Base-by-base conservation (phyloP, 1,284 basidiomycete species). In the Malassezia yamatoensis region DNA sequence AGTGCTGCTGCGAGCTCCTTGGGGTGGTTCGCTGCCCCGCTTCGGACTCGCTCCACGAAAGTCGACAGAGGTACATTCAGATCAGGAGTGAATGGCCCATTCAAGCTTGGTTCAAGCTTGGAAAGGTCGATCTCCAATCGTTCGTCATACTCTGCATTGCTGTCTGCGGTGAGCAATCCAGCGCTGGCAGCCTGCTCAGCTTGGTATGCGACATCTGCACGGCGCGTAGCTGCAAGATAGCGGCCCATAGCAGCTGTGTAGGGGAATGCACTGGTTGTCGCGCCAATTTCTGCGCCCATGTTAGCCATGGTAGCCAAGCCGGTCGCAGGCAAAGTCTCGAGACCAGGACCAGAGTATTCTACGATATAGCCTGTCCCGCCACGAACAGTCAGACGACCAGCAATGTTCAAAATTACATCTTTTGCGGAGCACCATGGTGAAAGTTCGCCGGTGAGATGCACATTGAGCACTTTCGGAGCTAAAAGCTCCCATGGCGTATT, bases 271-370 rank as follows among this genome's bases (percentile, higher is more conserved):
- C 90, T 93, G 0, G 94, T 96, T 2, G 94, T 99, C 7, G 94
- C 94, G 44, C 94, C 94, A 24, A 98, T 90, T 79, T 99, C 94
- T 20, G 94, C 94, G 58, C 94, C 94, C 94, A 98, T 99, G 78
- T 96, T 96, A 54, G 88, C 86, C 60, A 96, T 87, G 5, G 90
- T 96, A 0, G 91, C 90, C 49, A 96, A 67, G 80, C 88, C 91
- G 60, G 94, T 98, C 74, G 91, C 96, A 24, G 91, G 94, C 69
- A 96, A 90, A 50, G 81, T 80, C 57, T 81, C 80, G 10, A 98
- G 88, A 18, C 93, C 93, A n/a, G 89, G 84, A 7, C 94, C 94
- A 74, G 90, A 94, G 77, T 99, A 99, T 77, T 98, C 94, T 62
- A 98, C 79, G 64, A 99, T 94, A 54, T 86, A 83, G 49, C 94